Base-by-base conservation (phyloP, 768 basidiomycete genomes). In the Lactarius vividus region DNA sequence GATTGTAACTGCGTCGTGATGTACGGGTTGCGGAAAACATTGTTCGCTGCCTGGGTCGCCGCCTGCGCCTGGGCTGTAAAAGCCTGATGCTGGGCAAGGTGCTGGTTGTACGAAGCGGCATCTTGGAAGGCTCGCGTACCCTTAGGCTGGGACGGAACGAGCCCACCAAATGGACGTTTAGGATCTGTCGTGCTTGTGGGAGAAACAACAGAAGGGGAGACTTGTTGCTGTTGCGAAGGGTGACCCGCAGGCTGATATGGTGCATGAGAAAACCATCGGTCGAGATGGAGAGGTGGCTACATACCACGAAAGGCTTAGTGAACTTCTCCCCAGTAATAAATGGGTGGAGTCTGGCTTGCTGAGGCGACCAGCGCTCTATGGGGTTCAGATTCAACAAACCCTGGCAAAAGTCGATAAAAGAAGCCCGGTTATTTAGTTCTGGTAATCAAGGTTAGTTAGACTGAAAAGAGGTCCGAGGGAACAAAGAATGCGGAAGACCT, bases 281-380 rank as follows among this genome's bases (percentile, higher is more conserved):
- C 18, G 40, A 55, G 54, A 68, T 28, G 20, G 4, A 69, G 71
- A 63, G n/a, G 5, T 26, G 15, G 49, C 20, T 56, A 79, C 88
- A 74, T 78, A 91, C 92, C 74, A 86, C 83, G 77, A 89, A 94
- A 7, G 92, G 89, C 73, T 91, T 92, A 7, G 86, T 88, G 74
- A 89, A 97, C 74, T 95, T 96, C 77, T 98, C 97, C 59, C 96
- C 96, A 6, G 95, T 97, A 71, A 99, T 97, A 78, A 98, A 99
- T 2, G 97, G 97, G 76, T 99, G 97, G 73, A 91, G 79, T 58
- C 90, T 83, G 44, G 97, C 97, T 77, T 99, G 96, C 73, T 97
- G 94, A 29, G 97, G 96, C 13, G 96, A 89, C 97, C 97, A 99
- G 62, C 97, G 84, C 65, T 93, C 91, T 62, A 96, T 87, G 20